Evolutionary conservation across 2,329 filamentous ascomycete genomes (phyloP).

Genomic region (Furcasterigmium sp.): DNA sequence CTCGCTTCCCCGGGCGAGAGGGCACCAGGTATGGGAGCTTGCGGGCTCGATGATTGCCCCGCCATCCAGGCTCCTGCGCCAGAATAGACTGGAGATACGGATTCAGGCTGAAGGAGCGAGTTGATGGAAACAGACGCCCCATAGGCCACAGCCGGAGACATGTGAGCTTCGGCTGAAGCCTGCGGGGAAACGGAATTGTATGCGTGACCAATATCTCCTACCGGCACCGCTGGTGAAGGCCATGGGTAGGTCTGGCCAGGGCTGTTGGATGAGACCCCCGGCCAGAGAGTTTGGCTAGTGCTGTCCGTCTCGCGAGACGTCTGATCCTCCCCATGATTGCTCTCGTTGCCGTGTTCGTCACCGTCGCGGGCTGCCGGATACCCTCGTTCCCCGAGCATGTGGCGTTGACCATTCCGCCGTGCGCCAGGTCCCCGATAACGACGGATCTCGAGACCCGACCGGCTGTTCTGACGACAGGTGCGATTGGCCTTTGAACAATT

Average conservation of each 20-base stretch:
- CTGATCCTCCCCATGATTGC: not conserved
- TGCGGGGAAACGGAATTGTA: not conserved
- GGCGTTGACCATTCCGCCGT: not conserved
- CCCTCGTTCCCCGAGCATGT: not conserved
- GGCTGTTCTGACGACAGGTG: not conserved
- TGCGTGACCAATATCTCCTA: not conserved
- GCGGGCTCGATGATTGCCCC: not conserved
- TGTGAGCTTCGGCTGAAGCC: not conserved
- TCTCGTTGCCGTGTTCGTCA: not conserved
- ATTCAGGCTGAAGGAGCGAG: not conserved
- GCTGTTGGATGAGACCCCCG: not conserved
- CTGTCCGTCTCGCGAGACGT: not conserved
- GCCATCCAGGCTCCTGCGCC: not conserved
- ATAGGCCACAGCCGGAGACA: not conserved
- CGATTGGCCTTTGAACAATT: not conserved
- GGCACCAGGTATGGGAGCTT: not conserved
- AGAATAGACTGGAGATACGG: constrained; percentile 1
- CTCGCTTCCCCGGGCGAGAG: constrained; percentile 8
- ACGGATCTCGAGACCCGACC: not conserved
- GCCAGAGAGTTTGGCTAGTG: not conserved
- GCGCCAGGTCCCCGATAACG: not conserved
- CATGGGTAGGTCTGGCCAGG: not conserved
- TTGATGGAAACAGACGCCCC: not conserved
- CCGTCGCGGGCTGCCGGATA: not conserved
- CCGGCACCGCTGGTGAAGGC: not conserved